phyloP scores from a whole-genome alignment of 169 alveolate genomes.

The Plasmodium knowlesi region DNA sequence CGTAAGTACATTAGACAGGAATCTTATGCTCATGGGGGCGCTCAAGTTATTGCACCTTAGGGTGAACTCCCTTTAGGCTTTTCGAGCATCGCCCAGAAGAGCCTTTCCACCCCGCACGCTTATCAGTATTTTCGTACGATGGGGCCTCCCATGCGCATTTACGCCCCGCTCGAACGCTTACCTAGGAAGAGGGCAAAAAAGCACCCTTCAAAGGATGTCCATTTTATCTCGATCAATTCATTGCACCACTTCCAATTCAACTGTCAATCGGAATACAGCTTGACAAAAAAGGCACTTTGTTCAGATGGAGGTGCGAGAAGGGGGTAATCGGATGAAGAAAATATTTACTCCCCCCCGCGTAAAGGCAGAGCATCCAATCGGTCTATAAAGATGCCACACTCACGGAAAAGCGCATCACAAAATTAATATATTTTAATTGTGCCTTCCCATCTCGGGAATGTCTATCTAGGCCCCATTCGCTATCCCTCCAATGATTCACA shows the following conservation, averaged over 20 bases:
- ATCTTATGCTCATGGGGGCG: background rate
- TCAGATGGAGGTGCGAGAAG: background rate
- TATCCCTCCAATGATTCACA: background rate
- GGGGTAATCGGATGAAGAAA: background rate
- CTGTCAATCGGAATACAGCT: background rate
- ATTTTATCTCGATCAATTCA: background rate
- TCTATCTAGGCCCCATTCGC: too few species aligned
- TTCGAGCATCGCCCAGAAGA: background rate
- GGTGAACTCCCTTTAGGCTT: background rate
- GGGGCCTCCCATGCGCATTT: background rate
- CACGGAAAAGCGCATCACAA: background rate
- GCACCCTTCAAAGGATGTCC: background rate
- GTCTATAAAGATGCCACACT: background rate
- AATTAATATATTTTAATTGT: background rate
- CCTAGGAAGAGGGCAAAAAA: background rate
- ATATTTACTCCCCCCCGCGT: background rate
- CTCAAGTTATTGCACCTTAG: background rate
- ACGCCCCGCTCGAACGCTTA: background rate
- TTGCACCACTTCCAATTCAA: background rate
- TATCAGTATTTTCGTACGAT: background rate
- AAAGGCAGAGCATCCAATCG: background rate
- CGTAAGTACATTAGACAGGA: background rate
- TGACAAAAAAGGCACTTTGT: background rate
- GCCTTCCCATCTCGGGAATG: too few species aligned
- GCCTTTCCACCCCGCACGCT: background rate